Conservation (phyloP, 1,284 basidiomycete genomes). For the Trichosporon ovoides region DNA sequence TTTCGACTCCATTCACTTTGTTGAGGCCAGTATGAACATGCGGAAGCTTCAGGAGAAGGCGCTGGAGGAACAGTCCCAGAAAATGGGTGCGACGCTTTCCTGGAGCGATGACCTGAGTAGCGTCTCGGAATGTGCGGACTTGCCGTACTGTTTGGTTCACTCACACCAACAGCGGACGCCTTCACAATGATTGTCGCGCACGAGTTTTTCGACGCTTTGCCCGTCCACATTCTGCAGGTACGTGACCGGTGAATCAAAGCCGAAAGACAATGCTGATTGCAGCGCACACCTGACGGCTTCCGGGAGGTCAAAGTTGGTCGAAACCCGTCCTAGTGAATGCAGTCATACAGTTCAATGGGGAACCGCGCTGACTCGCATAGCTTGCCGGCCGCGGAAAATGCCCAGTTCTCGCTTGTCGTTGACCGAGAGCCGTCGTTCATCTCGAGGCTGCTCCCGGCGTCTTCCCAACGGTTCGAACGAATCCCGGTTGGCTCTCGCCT, state of each 20-base stretch:
- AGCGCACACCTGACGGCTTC: conserved; percentile 58
- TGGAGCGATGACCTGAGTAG: conserved; percentile 76
- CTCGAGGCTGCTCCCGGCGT: conserved; percentile 62
- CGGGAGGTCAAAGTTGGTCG: conserved; percentile 75
- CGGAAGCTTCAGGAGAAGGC: conserved; percentile 60
- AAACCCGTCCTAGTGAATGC: conserved; percentile 28
- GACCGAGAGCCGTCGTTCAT: conserved; percentile 61
- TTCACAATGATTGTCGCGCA: conserved; percentile 91
- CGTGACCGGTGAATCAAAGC: conserved; percentile 16
- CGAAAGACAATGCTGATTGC: background rate
- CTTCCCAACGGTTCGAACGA: conserved; percentile 63
- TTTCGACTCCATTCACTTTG: conserved; percentile 62
- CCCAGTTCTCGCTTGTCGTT: conserved; percentile 61
- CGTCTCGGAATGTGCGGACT: conserved; percentile 52
- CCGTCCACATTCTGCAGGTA: conserved; percentile 84
- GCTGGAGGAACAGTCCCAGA: conserved; percentile 46
- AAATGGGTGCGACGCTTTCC: conserved; percentile 49
- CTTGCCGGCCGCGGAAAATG: conserved; percentile 9
- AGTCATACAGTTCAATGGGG: background rate
- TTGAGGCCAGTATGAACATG: conserved; percentile 72
- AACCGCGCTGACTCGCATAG: conserved; percentile 5
- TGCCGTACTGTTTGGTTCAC: too few species aligned
- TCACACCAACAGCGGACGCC: conserved; percentile 45
- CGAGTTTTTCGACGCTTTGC: conserved; percentile 97
- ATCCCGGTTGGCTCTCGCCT: conserved; percentile 65